Conservation (phyloP, 2,329 filamentous ascomycete species). For the Sporothrix variecibatus region DNA sequence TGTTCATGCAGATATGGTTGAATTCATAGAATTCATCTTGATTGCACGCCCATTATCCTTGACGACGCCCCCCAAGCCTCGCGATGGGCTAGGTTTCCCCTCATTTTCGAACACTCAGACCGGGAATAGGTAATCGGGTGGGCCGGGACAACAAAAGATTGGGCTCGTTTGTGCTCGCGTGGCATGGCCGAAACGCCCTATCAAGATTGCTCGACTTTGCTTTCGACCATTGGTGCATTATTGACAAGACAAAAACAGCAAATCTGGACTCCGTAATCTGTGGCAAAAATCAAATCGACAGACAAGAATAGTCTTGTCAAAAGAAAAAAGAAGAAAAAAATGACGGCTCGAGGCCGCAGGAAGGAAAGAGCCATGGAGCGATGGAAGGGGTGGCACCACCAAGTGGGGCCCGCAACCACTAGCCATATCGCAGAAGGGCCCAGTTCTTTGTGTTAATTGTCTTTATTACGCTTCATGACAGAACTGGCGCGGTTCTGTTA, state of each 20-base stretch:
- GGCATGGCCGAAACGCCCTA: not conserved
- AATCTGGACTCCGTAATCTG: not conserved
- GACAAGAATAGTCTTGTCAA: not conserved
- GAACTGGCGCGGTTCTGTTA: slow-evolving; percentile 1
- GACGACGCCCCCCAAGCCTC: not conserved
- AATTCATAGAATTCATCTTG: not conserved
- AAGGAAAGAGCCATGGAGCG: not conserved
- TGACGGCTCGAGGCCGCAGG: not conserved
- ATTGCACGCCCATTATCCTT: not conserved
- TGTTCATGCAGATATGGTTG: not conserved
- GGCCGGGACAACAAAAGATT: too few species aligned
- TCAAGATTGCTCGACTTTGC: not conserved
- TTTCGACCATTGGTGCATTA: not conserved
- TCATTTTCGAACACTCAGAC: not conserved
- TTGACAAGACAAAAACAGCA: not conserved
- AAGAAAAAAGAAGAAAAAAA: not conserved
- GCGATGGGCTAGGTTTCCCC: not conserved
- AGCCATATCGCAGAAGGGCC: slow-evolving; percentile 10
- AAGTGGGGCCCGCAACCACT: slow-evolving; percentile 2
- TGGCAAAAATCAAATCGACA: not conserved
- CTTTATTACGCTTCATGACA: not conserved
- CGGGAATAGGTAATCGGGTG: not conserved
- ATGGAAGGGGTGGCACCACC: not conserved
- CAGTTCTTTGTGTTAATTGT: not conserved
- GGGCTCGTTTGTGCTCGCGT: not conserved